phyloP scores from a whole-genome alignment of 2,329 filamentous ascomycete species.

The Aspergillus oerlinghausenensis region DNA sequence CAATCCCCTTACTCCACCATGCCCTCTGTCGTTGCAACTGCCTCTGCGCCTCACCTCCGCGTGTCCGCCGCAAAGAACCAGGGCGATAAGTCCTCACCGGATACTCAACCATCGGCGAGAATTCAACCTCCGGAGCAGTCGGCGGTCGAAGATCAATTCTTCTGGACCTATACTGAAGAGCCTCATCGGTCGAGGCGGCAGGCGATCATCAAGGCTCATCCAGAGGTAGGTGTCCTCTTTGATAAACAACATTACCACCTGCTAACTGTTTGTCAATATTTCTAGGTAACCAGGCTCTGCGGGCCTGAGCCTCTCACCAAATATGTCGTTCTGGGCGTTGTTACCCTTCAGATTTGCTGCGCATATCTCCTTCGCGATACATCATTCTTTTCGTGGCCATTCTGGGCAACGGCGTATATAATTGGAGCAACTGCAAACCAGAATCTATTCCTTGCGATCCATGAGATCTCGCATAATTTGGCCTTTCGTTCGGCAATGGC shows the following conservation, averaged over 20 bases:
- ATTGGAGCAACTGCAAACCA: slow-evolving; percentile 95
- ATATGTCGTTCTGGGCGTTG: slow-evolving; percentile 80
- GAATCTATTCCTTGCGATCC: slow-evolving; percentile 96
- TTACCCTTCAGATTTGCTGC: slow-evolving; percentile 71
- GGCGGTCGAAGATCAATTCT: slow-evolving; percentile 62
- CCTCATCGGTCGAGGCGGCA: slow-evolving; percentile 85
- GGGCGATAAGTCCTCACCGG: slow-evolving; percentile 10
- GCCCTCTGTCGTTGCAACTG: slow-evolving; percentile 27
- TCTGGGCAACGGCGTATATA: slow-evolving; percentile 82
- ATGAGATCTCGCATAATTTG: slow-evolving; percentile 97
- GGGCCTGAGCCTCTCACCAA: slow-evolving; percentile 94
- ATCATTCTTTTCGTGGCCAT: slow-evolving; percentile 74
- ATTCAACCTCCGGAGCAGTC: slow-evolving; percentile 29
- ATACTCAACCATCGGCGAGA: slow-evolving; percentile 19
- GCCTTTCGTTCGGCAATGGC: slow-evolving; percentile 76
- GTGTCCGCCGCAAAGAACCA: slow-evolving; percentile 27
- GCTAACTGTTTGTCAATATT: slow-evolving; percentile 5
- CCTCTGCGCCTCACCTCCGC: slow-evolving; percentile 30
- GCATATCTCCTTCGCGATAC: slow-evolving; percentile 74
- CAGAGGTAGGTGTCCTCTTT: slow-evolving; percentile 61
- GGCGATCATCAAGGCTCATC: slow-evolving; percentile 96
- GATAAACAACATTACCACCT: slow-evolving; percentile 4
- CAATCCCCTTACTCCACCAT: slow-evolving; percentile 13
- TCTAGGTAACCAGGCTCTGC: slow-evolving; percentile 89
- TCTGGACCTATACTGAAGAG: slow-evolving; percentile 99